Evolutionary conservation across 805 yeast species (phyloP), one percentile per base, ranked within the genome.

Genomic region (Wickerhamomyces chambardii): DNA sequence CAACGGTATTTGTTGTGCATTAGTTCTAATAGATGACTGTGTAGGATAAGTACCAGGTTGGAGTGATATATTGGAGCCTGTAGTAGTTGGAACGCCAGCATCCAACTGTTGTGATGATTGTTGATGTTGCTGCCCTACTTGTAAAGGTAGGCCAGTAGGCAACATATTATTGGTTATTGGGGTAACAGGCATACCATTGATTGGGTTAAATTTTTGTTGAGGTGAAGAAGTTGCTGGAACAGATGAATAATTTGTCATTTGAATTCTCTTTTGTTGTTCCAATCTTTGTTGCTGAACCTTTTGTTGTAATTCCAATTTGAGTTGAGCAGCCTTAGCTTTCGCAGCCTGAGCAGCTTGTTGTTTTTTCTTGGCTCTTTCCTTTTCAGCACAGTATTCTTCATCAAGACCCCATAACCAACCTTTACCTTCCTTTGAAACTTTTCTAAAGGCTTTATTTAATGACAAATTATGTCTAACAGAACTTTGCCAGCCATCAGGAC

Each of bases 401-500:
- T 92, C 95, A 28, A 92, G 63, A 4, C 90, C 90, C 95, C 95
- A 90, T 22, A 84, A 61, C 94, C 95, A 89, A 38, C 95, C 95
- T 55, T 83, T 83, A n/a, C 94, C 92, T 47, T 84, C 92, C 40
- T 82, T 80, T 28, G 86, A 76, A 14, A 83, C 79, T 50, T 83
- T 83, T 35, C 75, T 68, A 62, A 90, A 92, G 6, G 90, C 78
- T 59, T 85, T 86, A 59, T 87, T 87, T 45, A 86, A 66, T 17
- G 90, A 81, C 28, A 92, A 65, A 48, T 87, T 89, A 59, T 92
- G 98, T 34, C 94, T 73, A 15, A 92, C 95, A 1, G 94, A 77
- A 51, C 84, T 81, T 61, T 92, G 98, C 98, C 98, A 92, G 3
- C 97, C 97, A 56, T 87, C 95, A 0, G 95, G 90, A 49, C 97